These are phyloP conservation scores for Celoporthe dispersa DNA, from an alignment of 2,329 filamentous ascomycete species.

Conservation along the genomic window DNA sequence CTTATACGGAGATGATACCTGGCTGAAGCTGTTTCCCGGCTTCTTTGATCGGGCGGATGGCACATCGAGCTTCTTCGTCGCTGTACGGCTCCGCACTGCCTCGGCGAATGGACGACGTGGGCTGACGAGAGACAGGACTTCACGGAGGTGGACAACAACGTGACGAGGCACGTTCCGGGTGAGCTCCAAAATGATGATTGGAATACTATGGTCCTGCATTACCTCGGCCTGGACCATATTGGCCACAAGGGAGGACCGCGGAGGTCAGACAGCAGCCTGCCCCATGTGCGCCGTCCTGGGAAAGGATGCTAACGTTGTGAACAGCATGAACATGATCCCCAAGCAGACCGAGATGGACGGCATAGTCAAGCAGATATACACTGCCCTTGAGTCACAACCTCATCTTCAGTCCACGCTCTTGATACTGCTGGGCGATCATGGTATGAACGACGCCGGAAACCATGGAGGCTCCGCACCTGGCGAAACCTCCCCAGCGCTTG, in stretches of 20 bases:
- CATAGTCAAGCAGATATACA: constrained; percentile 77
- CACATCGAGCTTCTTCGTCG: constrained; percentile 97
- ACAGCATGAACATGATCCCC: constrained; percentile 83
- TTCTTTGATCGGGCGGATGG: constrained; percentile 88
- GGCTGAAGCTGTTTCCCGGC: constrained; percentile 92
- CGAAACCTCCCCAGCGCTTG: constrained; percentile 89
- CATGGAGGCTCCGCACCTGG: constrained; percentile 93
- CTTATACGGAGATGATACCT: constrained; percentile 98
- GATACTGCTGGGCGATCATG: constrained; percentile 90
- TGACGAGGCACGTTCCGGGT: constrained; percentile 82
- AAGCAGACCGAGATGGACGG: constrained; percentile 95
- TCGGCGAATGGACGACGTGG: constrained; percentile 27
- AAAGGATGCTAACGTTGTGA: not conserved
- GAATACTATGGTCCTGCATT: constrained; percentile 93
- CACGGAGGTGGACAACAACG: constrained; percentile 96
- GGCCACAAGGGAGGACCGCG: constrained; percentile 92
- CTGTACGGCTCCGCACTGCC: constrained; percentile 60
- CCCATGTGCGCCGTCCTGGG: not conserved
- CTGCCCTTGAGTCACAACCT: constrained; percentile 69
- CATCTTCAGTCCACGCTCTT: constrained; percentile 81
- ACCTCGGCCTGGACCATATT: constrained; percentile 94
- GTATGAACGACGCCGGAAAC: constrained; percentile 99
- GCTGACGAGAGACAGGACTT: constrained; percentile 71
- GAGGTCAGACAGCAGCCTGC: constrained; percentile 56
- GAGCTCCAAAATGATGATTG: constrained; percentile 82